Evolutionary conservation across 805 yeast species (phyloP).

Genomic region (Pichia heedii): DNA sequence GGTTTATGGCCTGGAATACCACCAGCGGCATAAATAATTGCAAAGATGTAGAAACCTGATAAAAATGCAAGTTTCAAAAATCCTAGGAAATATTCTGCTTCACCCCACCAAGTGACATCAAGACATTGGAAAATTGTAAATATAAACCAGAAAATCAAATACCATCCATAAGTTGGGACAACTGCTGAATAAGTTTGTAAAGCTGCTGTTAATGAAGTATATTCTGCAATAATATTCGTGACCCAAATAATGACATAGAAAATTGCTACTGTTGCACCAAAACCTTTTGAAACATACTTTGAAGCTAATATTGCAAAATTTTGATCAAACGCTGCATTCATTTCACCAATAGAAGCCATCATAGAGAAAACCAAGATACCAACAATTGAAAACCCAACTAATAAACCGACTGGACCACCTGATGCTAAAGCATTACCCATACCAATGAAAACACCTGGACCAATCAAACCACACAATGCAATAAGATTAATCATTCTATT

Average conservation of each 20-base stretch:
- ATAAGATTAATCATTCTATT: constrained; percentile 17
- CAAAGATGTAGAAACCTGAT: constrained; percentile 42
- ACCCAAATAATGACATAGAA: constrained; percentile 48
- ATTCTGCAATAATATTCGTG: constrained; percentile 46
- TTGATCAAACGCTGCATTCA: constrained; percentile 44
- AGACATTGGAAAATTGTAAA: constrained; percentile 42
- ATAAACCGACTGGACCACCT: constrained; percentile 46
- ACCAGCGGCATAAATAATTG: constrained; percentile 39
- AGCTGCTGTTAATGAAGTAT: constrained; percentile 43
- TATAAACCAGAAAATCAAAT: constrained; percentile 42
- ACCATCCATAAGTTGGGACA: constrained; percentile 48
- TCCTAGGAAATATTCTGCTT: constrained; percentile 46
- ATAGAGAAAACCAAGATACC: constrained; percentile 45
- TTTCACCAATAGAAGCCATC: constrained; percentile 49
- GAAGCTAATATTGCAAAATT: constrained; percentile 46
- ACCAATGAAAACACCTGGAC: constrained; percentile 47
- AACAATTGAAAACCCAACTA: constrained; percentile 41
- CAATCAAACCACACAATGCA: constrained; percentile 41
- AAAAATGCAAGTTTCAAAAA: constrained; percentile 39
- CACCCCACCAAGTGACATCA: constrained; percentile 48
- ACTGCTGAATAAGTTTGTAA: constrained; percentile 41
- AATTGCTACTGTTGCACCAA: constrained; percentile 49
- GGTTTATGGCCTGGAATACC: constrained; percentile 28
- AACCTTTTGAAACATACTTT: constrained; percentile 43
- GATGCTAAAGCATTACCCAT: constrained; percentile 40